Evolutionary conservation across 768 basidiomycete species (phyloP), one percentile per base, ranked within the genome.

Genomic region (Tephrocybe sp.): DNA sequence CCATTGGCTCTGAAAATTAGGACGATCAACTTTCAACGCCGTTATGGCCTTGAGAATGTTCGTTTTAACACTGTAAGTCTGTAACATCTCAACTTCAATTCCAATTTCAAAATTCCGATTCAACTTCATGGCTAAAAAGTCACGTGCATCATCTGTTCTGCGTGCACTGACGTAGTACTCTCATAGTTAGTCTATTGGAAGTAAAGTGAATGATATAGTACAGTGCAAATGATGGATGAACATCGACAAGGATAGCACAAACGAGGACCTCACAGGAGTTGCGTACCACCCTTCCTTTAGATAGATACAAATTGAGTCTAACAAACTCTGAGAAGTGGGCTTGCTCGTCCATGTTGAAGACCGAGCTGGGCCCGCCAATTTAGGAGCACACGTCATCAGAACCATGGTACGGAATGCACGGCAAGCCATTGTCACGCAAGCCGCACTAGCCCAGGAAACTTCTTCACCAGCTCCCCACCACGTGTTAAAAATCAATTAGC

Each of bases 271-370:
- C 23, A 32, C 17, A 16, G 19, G 17, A 11, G 17, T n/a, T 7
- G 39, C 32, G 20, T 39, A 14, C 32, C 19, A 11, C 51, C 45
- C 36, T 40, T 34, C 44, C 22, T 3, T 36, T 41, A 42, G 45
- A 47, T 52, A 52, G 16, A 35, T 52, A 36, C 30, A 36, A 11
- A 43, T 3, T 31, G 30, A 43, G 16, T n/a, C 16, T 26, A 30
- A n/a, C 23, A 14, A 20, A 36, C 35, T 11, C 4, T 3, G 4
- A 36, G 35, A 30, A 16, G 35, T 12, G 41, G n/a, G 26, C 20
- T 23, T 34, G 30, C 53, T 55, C 56, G 59, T 58, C 59, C 59
- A 42, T 60, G 59, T 60, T 60, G 59, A 60, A 60, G 59, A 60
- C 56, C 57, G 59, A 58, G 57, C 39, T 17, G 12, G 33, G 38